Evolutionary conservation across 129 eudicot genomes (phyloP).

Genomic region (Tanacetum coccineum): DNA sequence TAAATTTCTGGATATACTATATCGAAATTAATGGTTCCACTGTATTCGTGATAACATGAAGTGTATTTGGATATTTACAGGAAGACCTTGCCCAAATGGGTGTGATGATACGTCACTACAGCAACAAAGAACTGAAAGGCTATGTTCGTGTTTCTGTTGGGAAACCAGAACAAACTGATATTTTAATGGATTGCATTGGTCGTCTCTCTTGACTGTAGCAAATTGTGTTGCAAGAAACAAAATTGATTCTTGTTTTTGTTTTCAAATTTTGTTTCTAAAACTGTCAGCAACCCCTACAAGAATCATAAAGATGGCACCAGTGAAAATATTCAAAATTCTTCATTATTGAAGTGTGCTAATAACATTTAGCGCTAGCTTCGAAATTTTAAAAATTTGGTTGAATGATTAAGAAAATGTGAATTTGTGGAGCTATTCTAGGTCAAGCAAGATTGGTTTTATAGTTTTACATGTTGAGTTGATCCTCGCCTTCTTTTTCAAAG

Average conservation of each 20-base stretch:
- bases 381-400: neutral
- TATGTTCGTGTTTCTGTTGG: slow-evolving; percentile 98
- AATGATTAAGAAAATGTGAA: neutral
- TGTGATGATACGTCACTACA: slow-evolving; percentile 98
- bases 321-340: neutral
- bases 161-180: slow-evolving; percentile 91
- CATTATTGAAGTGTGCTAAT: neutral
- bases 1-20: neutral
- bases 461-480: no score
- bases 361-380: neutral
- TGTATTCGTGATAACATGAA: neutral
- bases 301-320: neutral
- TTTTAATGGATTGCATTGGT: slow-evolving; percentile 61
- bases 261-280: neutral
- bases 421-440: no score
- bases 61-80: slow-evolving; percentile 35
- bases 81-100: slow-evolving; percentile 97
- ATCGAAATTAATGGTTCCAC: no score
- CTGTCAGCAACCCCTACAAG: neutral
- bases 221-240: neutral
- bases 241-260: neutral
- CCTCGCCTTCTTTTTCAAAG: no score
- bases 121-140: slow-evolving; percentile 72
- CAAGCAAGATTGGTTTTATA: no score
- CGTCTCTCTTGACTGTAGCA: slow-evolving; percentile 29